Evolutionary conservation across 495 filamentous ascomycete genomes (phyloP).

Genomic region (Trichocladium uniseriatum): DNA sequence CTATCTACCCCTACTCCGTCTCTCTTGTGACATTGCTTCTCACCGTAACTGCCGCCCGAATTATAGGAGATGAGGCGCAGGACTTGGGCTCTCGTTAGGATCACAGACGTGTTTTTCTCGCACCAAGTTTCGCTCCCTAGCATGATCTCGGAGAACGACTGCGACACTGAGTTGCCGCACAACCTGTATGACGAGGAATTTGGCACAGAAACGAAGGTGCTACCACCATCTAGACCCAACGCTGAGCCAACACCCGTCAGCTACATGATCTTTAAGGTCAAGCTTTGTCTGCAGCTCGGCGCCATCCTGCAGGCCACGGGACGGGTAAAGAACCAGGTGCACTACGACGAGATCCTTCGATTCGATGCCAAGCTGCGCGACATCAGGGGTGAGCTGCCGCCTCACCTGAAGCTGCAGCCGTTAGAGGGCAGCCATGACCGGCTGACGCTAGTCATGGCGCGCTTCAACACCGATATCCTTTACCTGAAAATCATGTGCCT

Average conservation of each 20-base stretch:
- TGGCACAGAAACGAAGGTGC: constrained; percentile 60
- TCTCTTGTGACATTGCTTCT: not conserved
- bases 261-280: constrained; percentile 77
- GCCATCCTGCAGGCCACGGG: constrained; percentile 44
- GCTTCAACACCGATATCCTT: constrained; percentile 70
- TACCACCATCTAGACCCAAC: constrained; percentile 65
- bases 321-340: constrained; percentile 39
- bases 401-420: constrained; percentile 58
- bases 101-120: constrained; percentile 78
- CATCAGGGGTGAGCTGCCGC: constrained; percentile 54
- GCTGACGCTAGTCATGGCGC: constrained; percentile 68
- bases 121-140: constrained; percentile 81
- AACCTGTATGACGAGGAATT: constrained; percentile 96
- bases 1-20: not conserved
- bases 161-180: constrained; percentile 74
- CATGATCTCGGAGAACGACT: constrained; percentile 76
- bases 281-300: constrained; percentile 49
- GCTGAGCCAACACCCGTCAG: constrained; percentile 77
- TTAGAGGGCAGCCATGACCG: constrained; percentile 68
- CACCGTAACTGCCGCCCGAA: not conserved
- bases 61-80: constrained; percentile 73
- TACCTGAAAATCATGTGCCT: constrained; percentile 77
- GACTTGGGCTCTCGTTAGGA: constrained; percentile 77
- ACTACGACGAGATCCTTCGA: constrained; percentile 74
- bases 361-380: constrained; percentile 66